These are phyloP conservation scores for Aureobasidium musti DNA, from an alignment of 2,329 filamentous ascomycete genomes.

Conservation along the genomic window DNA sequence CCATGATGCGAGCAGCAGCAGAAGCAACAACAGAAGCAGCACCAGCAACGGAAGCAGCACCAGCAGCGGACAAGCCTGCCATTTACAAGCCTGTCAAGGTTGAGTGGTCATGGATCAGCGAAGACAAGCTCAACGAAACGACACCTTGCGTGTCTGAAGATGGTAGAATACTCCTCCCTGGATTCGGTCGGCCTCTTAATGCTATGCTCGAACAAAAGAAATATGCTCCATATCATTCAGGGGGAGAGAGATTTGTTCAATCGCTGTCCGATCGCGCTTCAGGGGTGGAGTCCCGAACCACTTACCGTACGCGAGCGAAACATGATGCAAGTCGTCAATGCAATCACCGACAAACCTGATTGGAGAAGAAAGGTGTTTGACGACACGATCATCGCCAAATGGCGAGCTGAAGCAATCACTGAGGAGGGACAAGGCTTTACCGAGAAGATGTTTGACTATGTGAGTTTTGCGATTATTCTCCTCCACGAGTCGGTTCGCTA, in stretches of 20 bases:
- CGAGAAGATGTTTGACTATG: constrained; percentile 37
- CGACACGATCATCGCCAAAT: constrained; percentile 36
- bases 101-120: not conserved
- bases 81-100: not conserved
- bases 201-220: not conserved
- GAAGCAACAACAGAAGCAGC: too few relatives aligned
- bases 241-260: not conserved
- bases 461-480: not conserved
- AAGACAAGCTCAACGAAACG: not conserved
- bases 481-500: not conserved
- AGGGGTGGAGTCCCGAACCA: constrained; percentile 1
- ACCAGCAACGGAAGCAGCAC: too few relatives aligned
- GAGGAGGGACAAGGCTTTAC: constrained; percentile 30
- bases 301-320: constrained; percentile 34
- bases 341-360: constrained; percentile 39
- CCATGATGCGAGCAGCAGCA: not conserved
- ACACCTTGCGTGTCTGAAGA: not conserved
- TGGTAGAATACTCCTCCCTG: not conserved
- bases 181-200: constrained; percentile 9
- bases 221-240: too few relatives aligned
- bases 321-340: constrained; percentile 39
- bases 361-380: constrained; percentile 40
- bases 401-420: constrained; percentile 33
- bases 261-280: not conserved
- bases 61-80: too few relatives aligned